Conservation (phyloP, 768 basidiomycete species). For the Filobasidium floriforme region DNA sequence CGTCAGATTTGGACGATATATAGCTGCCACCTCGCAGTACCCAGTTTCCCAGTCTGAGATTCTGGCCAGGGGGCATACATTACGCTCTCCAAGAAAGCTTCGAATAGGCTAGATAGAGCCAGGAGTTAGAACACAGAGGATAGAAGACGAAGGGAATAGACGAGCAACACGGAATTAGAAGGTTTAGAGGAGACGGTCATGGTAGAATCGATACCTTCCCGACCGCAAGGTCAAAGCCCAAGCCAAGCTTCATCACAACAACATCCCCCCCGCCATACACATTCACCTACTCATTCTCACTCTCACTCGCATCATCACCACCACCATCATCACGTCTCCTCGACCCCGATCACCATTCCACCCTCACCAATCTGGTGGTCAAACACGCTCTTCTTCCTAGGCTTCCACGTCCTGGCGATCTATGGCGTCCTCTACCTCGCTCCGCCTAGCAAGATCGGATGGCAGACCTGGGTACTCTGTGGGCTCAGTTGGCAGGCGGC, state of each 20-base stretch:
- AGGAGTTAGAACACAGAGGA: no score
- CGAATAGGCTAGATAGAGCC: no score
- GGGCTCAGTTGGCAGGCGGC: constrained; percentile 63
- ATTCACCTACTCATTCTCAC: background rate
- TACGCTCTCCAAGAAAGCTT: no score
- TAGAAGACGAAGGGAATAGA: no score
- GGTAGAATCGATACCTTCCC: no score
- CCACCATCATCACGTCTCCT: background rate
- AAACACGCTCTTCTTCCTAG: constrained; percentile 56
- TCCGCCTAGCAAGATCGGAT: constrained; percentile 50
- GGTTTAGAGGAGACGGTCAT: no score
- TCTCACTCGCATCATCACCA: background rate
- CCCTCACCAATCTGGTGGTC: constrained; percentile 10
- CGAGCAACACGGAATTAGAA: no score
- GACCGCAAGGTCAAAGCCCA: no score
- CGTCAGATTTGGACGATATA: no score
- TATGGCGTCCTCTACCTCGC: constrained; percentile 51
- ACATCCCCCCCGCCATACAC: background rate
- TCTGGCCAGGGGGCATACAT: no score
- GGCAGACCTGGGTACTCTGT: constrained; percentile 52
- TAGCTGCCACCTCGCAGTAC: no score
- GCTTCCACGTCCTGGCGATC: constrained; percentile 55
- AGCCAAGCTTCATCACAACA: background rate
- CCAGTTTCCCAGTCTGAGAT: no score
- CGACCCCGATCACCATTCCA: background rate